Base-by-base conservation (phyloP, 768 basidiomycete species). In the Cyclocybe cylindracea region DNA sequence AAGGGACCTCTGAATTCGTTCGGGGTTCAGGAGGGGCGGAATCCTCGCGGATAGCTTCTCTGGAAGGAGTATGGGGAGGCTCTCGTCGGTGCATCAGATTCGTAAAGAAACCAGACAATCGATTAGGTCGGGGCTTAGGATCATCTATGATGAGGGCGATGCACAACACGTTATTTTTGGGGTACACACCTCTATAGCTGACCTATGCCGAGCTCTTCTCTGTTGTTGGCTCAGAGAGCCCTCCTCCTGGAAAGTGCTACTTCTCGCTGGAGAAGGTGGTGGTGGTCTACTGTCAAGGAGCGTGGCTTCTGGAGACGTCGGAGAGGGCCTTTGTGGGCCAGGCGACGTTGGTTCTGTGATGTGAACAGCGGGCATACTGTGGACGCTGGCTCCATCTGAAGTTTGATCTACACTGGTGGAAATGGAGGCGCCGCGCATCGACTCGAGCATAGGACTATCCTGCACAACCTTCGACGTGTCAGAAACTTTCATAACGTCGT, bases 91-190 rank as follows among this genome's bases (percentile, higher is more conserved):
- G 84, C 5, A 93, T 88, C 51, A 93, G 77, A 60, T 82, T 83
- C 11, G 82, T 86, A 66, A 92, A 85, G 69, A 93, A 93, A n/a
- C 91, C 91, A 19, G 91, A 93, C 31, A 93, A 75, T 29, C 91
- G 79, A 63, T 85, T 90, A 24, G 86, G 71, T 50, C 89, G 85
- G 53, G 70, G 67, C 79, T 86, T 48, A 24, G 24, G 24, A 24
- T 24, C 24, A 24, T 5, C 24, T 24, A 24, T 24, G 24, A 24
- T 24, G 24, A 24, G 24, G 24, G 24, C 24, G 24, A 3, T 24
- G 24, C 24, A 24, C 24, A 24, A 24, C 24, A 24, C 24, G 24
- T 24, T 24, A 24, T 24, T 24, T 24, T 24, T 24, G 11, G 4
- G 39, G 33, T 36, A 33, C 78, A 61, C 62, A 91, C 89, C 70